These are phyloP conservation scores for Acacia melanoxylon DNA, from an alignment of 306 rosid species.

Conservation along the genomic window DNA sequence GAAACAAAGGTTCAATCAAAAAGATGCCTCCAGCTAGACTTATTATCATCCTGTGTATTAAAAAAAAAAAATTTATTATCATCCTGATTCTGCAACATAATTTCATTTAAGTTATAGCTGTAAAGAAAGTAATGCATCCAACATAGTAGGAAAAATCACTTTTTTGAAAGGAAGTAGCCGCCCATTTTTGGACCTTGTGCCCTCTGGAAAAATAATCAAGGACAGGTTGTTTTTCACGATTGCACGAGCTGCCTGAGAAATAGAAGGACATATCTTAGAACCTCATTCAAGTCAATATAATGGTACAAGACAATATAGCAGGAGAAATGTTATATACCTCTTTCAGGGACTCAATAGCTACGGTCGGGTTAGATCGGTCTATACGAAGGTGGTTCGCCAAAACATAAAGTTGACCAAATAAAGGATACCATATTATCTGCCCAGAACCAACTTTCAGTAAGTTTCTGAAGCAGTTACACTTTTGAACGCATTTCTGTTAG, in stretches of 20 bases:
- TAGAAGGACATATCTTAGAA: conserved; percentile 25
- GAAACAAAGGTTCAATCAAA: background rate
- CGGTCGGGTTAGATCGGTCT: conserved; percentile 61
- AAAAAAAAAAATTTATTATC: background rate
- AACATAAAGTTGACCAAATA: conserved; percentile 67
- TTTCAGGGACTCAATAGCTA: conserved; percentile 56
- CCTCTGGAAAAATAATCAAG: conserved; percentile 61
- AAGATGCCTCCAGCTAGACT: background rate
- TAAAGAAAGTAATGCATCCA: conserved; percentile 3
- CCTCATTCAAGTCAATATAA: background rate
- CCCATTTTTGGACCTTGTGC: conserved; percentile 58
- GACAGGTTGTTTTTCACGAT: conserved; percentile 49
- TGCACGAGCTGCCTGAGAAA: conserved; percentile 51
- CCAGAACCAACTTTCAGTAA: conserved; percentile 5
- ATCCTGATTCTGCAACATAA: background rate
- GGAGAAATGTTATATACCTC: conserved; percentile 39
- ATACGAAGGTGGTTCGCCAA: conserved; percentile 72
- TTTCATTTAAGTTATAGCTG: background rate
- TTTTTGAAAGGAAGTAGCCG: conserved; percentile 66
- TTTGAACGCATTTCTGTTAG: conserved; percentile 15
- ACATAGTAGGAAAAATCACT: conserved; percentile 32
- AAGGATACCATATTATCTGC: conserved; percentile 70
- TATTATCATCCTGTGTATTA: background rate
- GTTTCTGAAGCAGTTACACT: conserved; percentile 16
- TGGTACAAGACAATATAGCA: background rate